phyloP scores from a whole-genome alignment of 345 rosid genomes.

The Jatropha curcas region DNA sequence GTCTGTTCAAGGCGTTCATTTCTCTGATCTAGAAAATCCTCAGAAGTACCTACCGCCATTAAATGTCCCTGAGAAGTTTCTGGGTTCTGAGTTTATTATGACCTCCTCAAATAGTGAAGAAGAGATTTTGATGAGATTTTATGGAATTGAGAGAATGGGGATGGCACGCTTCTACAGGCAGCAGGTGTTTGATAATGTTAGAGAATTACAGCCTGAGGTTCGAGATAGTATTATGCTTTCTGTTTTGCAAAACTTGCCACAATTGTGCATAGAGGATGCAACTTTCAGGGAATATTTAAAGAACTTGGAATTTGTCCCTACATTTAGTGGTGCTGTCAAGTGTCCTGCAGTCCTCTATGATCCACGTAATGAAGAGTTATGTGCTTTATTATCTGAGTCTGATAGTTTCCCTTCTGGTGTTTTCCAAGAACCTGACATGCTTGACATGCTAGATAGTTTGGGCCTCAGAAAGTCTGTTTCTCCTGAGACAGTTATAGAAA shows the following conservation, averaged over 20 bases:
- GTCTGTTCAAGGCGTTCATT: conserved; percentile 46
- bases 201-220: conserved; percentile 67
- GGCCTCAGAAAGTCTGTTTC: conserved; percentile 82
- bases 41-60: conserved; percentile 73
- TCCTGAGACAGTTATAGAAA: conserved; percentile 71
- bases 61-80: conserved; percentile 59
- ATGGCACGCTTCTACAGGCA: conserved; percentile 71
- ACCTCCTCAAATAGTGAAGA: conserved; percentile 60
- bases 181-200: conserved; percentile 58
- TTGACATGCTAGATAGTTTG: conserved; percentile 87
- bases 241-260: conserved; percentile 76
- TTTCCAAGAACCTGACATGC: conserved; percentile 59
- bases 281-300: conserved; percentile 62
- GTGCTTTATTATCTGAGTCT: conserved; percentile 76
- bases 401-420: conserved; percentile 70
- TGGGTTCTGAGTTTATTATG: conserved; percentile 66
- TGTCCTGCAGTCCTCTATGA: conserved; percentile 71
- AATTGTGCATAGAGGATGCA: conserved; percentile 73
- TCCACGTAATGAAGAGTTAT: conserved; percentile 86
- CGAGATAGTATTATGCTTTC: conserved; percentile 79
- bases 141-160: conserved; percentile 76
- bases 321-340: conserved; percentile 54
- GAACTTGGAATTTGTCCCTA: conserved; percentile 86
- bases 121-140: conserved; percentile 62
- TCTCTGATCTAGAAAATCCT: conserved; percentile 75